phyloP scores from a whole-genome alignment of 2,329 filamentous ascomycete genomes.

The Gnomoniopsis sp. region DNA sequence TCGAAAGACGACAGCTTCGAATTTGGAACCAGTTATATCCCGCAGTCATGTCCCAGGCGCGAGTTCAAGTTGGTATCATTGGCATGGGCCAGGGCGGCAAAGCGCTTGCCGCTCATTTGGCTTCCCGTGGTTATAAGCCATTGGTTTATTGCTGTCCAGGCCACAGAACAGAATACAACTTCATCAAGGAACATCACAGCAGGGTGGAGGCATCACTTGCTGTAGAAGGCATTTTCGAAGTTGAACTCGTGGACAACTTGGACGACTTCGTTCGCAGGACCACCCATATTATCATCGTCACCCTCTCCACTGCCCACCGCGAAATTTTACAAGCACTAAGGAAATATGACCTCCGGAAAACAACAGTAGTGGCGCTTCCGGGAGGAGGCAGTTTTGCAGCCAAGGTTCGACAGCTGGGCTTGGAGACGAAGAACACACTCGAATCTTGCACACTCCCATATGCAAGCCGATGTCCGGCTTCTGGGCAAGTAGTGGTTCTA shows the following conservation, averaged over 20 bases:
- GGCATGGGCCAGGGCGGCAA: constrained; percentile 8
- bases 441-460: constrained; percentile 8
- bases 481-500: not conserved
- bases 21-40: not conserved
- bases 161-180: constrained; percentile 6
- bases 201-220: not conserved
- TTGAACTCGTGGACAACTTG: constrained; percentile 1
- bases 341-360: not conserved
- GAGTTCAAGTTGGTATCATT: constrained; percentile 4
- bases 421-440: not conserved
- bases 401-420: not conserved
- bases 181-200: not conserved
- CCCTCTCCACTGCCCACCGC: constrained; percentile 4
- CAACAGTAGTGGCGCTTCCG: constrained; percentile 1
- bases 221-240: not conserved
- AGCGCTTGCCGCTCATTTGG: constrained; percentile 4
- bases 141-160: constrained; percentile 6
- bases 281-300: constrained; percentile 3
- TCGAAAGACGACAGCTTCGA: not conserved
- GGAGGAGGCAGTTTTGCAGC: constrained; percentile 6
- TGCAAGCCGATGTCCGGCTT: not conserved
- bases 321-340: not conserved
- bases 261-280: not conserved
- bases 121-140: not conserved
- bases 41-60: not conserved